Base-by-base conservation (phyloP, 352 stramenopile species). In the Peronospora destructor region DNA sequence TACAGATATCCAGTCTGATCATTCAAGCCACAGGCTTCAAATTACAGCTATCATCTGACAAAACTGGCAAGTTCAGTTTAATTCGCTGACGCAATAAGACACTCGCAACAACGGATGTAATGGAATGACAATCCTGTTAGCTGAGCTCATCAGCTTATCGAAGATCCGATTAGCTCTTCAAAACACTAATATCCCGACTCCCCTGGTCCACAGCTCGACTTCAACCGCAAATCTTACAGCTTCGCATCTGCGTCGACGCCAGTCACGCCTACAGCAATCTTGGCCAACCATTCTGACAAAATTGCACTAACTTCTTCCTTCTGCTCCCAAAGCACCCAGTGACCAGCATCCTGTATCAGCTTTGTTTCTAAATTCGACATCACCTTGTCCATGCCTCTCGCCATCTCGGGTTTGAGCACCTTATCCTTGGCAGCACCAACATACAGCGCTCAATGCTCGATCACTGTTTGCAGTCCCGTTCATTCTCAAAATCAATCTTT, bases 321-420 rank as follows among this genome's bases (percentile, higher is more conserved):
- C 23, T 76, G 57, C 45, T 79, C 66, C 63, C 56, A 75, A 8
- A 70, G 56, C 17, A 71, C 64, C 64, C 66, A 81, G 45, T 81
- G 66, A 2, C 57, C 70, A 10, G 70, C 58, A 45, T 75, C 45
- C 21, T 77, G 29, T 11, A 79, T 59, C 2, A 56, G 2, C 6
- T 6, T 51, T 35, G 35, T 68, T 19, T 68, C 57, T 41, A 83
- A 36, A 29, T 76, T 71, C 0, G 66, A 59, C 45, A 83, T 41
- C 33, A 64, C 49, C 34, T 69, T 61, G n/a, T 49, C 23, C 72
- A 80, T 82, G 16, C 61, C 33, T 40, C 17, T 45, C 3, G 64
- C 69, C 58, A 78, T 58, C 19, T 71, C 66, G 14, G 71, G 67
- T 25, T 64, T 73, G 9, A 84, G 59, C n/a, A 82, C 65, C 0